These are phyloP conservation scores for Solanum hybrid DNA, from an alignment of 305 asterid genomes.

Conservation along the genomic window DNA sequence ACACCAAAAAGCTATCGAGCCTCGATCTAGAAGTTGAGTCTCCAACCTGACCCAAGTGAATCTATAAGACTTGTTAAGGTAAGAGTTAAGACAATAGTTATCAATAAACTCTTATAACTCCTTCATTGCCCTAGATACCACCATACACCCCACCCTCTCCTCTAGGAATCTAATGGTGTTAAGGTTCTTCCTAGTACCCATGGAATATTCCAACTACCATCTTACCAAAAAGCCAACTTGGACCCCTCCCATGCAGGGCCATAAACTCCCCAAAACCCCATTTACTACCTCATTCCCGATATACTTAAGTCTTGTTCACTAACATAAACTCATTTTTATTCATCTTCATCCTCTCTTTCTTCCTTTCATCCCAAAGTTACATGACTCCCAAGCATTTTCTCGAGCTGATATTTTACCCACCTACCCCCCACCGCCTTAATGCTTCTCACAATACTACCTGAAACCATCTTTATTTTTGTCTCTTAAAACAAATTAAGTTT, in stretches of 20 bases:
- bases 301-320: background rate
- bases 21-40: background rate
- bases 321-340: background rate
- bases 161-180: background rate
- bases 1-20: background rate
- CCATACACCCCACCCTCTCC: background rate
- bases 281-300: background rate
- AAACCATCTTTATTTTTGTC: background rate
- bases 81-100: background rate
- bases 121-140: background rate
- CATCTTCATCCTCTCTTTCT: background rate
- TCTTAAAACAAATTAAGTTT: background rate
- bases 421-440: background rate
- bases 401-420: background rate
- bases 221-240: background rate
- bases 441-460: background rate
- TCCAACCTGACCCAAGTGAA: background rate
- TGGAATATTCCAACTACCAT: background rate
- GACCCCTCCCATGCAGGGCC: background rate
- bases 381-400: background rate
- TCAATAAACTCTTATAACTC: background rate
- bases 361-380: background rate
- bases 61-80: background rate
- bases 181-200: background rate
- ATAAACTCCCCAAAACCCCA: background rate